Evolutionary conservation across 768 basidiomycete species (phyloP).

Genomic region (Pleurotus giganteus): DNA sequence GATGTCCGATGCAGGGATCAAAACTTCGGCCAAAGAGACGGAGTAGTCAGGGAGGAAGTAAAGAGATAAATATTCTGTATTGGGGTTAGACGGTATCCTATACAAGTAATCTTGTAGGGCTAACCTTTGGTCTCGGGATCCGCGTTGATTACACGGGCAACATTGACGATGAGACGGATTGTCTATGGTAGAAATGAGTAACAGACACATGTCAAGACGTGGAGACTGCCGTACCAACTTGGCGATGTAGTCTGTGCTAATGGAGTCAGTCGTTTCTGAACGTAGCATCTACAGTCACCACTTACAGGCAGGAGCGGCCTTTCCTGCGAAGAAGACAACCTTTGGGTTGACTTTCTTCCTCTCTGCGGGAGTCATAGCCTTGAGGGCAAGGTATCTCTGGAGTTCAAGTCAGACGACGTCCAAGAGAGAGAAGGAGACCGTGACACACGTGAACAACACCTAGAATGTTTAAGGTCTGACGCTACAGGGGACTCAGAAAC

Average conservation of each 20-base stretch:
- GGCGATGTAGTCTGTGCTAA: conserved; percentile 73
- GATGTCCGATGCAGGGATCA: conserved; percentile 93
- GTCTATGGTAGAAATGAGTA: conserved; percentile 42
- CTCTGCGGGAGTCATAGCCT: conserved; percentile 74
- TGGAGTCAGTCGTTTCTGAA: neutral
- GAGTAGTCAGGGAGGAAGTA: conserved; percentile 98
- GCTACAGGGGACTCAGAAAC: conserved; percentile 35
- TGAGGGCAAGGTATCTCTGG: conserved; percentile 80
- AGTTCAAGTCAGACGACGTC: neutral
- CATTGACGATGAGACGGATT: conserved; percentile 92
- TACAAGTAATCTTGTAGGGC: neutral
- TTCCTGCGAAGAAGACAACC: conserved; percentile 97
- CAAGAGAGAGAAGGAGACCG: neutral
- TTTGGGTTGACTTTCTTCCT: conserved; percentile 81
- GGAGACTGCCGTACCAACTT: conserved; percentile 58
- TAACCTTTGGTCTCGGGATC: conserved; percentile 48
- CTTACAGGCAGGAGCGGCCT: conserved; percentile 91
- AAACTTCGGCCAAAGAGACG: conserved; percentile 76
- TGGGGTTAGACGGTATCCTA: neutral
- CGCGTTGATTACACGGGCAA: conserved; percentile 72
- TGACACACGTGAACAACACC: conserved; percentile 77
- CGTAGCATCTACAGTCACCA: conserved; percentile 11
- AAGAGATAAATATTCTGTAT: conserved; percentile 76
- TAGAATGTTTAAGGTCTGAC: conserved; percentile 93
- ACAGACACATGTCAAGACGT: neutral